These are phyloP conservation scores for Centaurea solstitialis DNA, from an alignment of 129 eudicot species.

Conservation along the genomic window DNA sequence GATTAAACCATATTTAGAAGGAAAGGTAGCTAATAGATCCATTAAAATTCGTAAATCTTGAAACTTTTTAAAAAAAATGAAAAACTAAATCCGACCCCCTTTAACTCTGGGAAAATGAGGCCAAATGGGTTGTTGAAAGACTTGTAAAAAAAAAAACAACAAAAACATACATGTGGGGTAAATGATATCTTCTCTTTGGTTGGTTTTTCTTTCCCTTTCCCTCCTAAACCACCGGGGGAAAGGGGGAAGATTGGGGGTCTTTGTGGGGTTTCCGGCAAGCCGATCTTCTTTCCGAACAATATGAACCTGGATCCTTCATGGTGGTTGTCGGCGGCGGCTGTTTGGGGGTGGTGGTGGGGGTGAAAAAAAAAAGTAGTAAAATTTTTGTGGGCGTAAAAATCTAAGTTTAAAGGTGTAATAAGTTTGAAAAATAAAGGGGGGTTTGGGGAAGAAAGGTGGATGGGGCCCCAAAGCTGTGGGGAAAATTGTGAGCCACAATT, in stretches of 20 bases:
- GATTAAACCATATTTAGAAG: not conserved
- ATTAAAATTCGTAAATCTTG: not conserved
- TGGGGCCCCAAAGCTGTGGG: slow-evolving; percentile 33
- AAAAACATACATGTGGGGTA: slow-evolving; percentile 30
- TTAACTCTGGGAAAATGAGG: not conserved
- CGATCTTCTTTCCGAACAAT: slow-evolving; percentile 77
- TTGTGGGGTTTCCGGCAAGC: slow-evolving; percentile 45
- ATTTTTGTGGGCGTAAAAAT: slow-evolving; percentile 15
- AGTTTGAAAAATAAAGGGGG: slow-evolving; percentile 15
- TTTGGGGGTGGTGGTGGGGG: no score
- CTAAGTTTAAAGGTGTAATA: slow-evolving; percentile 14
- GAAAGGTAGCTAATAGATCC: not conserved
- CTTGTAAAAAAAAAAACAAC: slow-evolving; percentile 7
- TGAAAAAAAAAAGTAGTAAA: not conserved
- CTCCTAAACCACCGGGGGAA: slow-evolving; percentile 1
- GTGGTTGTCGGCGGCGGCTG: slow-evolving; percentile 20
- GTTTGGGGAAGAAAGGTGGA: slow-evolving; percentile 24
- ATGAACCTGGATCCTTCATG: slow-evolving; percentile 62
- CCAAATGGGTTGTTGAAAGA: slow-evolving; percentile 24
- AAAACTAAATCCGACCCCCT: slow-evolving; percentile 18
- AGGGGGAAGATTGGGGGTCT: slow-evolving; percentile 4
- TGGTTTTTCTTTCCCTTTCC: slow-evolving; percentile 14
- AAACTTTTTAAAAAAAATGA: not conserved
- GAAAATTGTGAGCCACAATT: slow-evolving; percentile 58
- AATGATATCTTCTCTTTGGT: slow-evolving; percentile 23